Base-by-base conservation (phyloP, 1,284 basidiomycete genomes). In the Vanrija humicola region DNA sequence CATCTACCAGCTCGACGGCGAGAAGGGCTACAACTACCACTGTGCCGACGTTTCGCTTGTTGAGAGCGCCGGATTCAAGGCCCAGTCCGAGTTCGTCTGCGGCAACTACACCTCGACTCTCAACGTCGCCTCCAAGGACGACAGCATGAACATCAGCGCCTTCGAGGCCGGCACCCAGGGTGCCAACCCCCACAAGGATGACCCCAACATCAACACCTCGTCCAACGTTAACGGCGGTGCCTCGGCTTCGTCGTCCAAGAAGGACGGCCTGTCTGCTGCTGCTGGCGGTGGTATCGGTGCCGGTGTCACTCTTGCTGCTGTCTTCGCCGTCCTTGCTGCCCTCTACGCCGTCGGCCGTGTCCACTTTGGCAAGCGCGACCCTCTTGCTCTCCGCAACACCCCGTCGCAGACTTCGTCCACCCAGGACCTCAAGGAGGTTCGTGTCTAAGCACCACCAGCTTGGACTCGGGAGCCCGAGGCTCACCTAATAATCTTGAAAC, bases 31-130 rank as follows among this genome's bases (percentile, higher is more conserved):
- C 46, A 10, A 56, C 39, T 68, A 65, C 58, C 52, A 59, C 25
- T 70, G 68, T 38, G 67, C 68, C 49, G 68, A 70, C 46, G 52
- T 70, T 45, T 61, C 46, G n/a, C 54, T 67, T 14, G 62, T 65
- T 28, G 55, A 52, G 2, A 29, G 52, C 7, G 40, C 40, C 40
- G 40, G 40, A 16, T 42, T 42, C 40, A 55, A 49, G 42, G 46
- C 56, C 6, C 64, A 55, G 14, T 40, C 38, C n/a, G 26, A 44
- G 6, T 58, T 58, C 48, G 48, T 55, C 44, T 59, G 58, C 42
- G 54, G 42, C 44, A 53, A 50, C 40, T 15, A 16, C 53, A 43
- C 25, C n/a, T 34, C 19, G 14, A 38, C 45, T 23, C 21, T 50
- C 38, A 34, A 38, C 8, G 21, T 55, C 38, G 53, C 52, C 34